Evolutionary conservation across 768 basidiomycete species (phyloP).

Genomic region (Boletus rubropictus): DNA sequence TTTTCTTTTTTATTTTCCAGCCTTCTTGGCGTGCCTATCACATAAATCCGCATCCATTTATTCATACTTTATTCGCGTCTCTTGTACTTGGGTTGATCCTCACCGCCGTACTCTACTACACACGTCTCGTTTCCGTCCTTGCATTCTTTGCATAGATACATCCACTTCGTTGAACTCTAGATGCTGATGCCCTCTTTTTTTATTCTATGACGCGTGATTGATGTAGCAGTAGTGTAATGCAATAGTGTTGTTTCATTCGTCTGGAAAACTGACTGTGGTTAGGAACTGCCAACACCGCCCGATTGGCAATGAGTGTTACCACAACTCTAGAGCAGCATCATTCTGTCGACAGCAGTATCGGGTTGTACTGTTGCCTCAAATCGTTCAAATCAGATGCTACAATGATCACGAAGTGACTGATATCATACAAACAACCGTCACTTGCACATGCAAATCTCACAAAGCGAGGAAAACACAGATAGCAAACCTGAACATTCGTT

Average conservation of each 20-base stretch:
- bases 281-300: no score
- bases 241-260: no score
- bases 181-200: neutral
- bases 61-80: conserved; percentile 2
- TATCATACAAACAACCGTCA: conserved; percentile 9
- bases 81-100: neutral
- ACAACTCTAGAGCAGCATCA: no score
- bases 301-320: no score
- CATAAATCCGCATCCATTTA: neutral
- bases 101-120: neutral
- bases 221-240: no score
- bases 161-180: neutral
- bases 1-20: neutral
- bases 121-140: neutral
- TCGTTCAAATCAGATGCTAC: no score
- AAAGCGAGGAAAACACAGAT: neutral
- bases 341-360: no score
- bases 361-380: no score
- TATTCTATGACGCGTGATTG: no score
- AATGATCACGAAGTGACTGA: no score
- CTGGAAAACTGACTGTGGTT: no score
- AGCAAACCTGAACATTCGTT: neutral
- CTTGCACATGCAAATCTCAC: neutral
- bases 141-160: neutral
- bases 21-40: neutral